phyloP scores from a whole-genome alignment of 2,329 filamentous ascomycete species.

The Scolecobasidium constrictum region DNA sequence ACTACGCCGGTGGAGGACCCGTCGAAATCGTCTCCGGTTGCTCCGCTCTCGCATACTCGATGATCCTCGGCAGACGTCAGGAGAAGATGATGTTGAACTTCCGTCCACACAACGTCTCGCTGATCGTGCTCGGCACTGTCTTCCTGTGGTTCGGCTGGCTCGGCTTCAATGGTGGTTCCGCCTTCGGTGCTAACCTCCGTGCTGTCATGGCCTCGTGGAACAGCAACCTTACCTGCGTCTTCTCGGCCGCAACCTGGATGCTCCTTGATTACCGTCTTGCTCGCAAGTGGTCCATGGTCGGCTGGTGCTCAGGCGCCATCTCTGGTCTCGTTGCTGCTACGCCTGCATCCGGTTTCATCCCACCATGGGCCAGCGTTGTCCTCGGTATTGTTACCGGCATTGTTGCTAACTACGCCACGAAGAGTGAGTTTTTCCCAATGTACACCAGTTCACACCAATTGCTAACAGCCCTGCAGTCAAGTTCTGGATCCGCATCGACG shows the following conservation, averaged over 20 bases:
- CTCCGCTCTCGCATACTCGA: constrained; percentile 88
- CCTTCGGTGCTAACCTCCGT: constrained; percentile 87
- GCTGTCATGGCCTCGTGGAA: constrained; percentile 98
- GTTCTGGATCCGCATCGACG: constrained; percentile 70
- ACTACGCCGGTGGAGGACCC: constrained; percentile 92
- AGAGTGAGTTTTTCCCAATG: constrained; percentile 48
- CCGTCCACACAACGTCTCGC: constrained; percentile 94
- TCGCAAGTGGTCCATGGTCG: constrained; percentile 89
- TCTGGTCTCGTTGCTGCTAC: constrained; percentile 82
- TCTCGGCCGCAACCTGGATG: constrained; percentile 87
- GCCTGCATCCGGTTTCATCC: constrained; percentile 70
- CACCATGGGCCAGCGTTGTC: constrained; percentile 51
- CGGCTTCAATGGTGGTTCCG: constrained; percentile 93
- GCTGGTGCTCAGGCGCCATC: constrained; percentile 84
- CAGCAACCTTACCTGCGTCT: constrained; percentile 85
- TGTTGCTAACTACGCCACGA: constrained; percentile 75
- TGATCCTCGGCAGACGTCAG: constrained; percentile 89
- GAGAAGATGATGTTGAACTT: constrained; percentile 99
- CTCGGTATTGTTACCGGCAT: constrained; percentile 53
- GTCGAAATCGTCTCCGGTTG: constrained; percentile 95
- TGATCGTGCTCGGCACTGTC: constrained; percentile 90
- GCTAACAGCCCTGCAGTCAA: constrained; percentile 39
- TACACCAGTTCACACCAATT: neutral
- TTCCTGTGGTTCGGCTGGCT: constrained; percentile 99
- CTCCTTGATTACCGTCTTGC: constrained; percentile 91